A percentile compares a stretch with the other conserved stretches of the same genome.
phyloP scores from a whole-genome alignment of 2,329 filamentous ascomycete genomes.

The Ceratocystis colombiana region DNA sequence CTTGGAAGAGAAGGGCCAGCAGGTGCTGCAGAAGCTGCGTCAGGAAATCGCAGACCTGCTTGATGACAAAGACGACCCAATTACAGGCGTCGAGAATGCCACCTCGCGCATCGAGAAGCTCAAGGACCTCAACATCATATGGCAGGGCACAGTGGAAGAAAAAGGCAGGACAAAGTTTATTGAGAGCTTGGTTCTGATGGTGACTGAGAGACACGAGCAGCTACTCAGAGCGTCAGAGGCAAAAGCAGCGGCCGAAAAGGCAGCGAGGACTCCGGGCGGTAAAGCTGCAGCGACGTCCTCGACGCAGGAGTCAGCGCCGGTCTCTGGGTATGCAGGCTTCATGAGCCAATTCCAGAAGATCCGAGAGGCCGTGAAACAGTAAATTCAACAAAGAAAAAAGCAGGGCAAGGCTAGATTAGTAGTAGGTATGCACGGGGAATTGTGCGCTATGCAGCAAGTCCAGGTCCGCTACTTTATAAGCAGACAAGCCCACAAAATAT shows the following conservation, averaged over 20 bases:
- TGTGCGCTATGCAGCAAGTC: not conserved
- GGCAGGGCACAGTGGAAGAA: slow-evolving; percentile 94
- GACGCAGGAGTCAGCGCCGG: slow-evolving; percentile 37
- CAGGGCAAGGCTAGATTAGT: too few species aligned
- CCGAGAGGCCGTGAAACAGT: slow-evolving; percentile 38
- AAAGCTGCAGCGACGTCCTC: slow-evolving; percentile 29
- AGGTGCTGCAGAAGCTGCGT: slow-evolving; percentile 59
- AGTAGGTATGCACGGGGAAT: too few species aligned
- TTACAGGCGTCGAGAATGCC: slow-evolving; percentile 63
- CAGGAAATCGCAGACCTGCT: slow-evolving; percentile 63
- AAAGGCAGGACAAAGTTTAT: slow-evolving; percentile 73
- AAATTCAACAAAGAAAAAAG: slow-evolving; percentile 27
- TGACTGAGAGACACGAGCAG: slow-evolving; percentile 61
- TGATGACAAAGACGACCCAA: slow-evolving; percentile 44
- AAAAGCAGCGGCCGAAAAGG: slow-evolving; percentile 33
- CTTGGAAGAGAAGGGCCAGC: slow-evolving; percentile 77
- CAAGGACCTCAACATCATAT: slow-evolving; percentile 65
- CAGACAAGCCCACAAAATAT: not conserved
- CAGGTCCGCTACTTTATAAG: not conserved
- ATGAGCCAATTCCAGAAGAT: slow-evolving; percentile 55
- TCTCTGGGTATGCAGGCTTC: slow-evolving; percentile 41
- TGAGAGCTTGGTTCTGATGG: slow-evolving; percentile 66
- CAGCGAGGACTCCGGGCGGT: slow-evolving; percentile 31
- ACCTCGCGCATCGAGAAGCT: slow-evolving; percentile 64
- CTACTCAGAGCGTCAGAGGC: slow-evolving; percentile 44